Evolutionary conservation across 2,329 filamentous ascomycete genomes (phyloP).

Genomic region (Fusarium fracticaudum): DNA sequence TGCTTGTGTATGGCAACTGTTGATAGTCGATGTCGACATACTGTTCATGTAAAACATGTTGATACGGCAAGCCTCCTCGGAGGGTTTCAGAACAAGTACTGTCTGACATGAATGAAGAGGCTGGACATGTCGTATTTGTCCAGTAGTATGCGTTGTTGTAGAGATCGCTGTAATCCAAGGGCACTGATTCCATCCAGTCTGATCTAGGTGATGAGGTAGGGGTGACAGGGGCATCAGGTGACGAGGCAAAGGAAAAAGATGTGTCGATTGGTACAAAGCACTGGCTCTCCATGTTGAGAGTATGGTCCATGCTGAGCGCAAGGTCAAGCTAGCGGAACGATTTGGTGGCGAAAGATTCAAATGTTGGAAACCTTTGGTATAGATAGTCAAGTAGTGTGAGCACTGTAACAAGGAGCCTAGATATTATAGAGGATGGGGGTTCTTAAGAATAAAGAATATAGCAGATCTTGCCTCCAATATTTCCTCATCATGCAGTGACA

Average conservation of each 20-base stretch:
- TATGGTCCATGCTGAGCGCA: not conserved
- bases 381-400: too few species aligned
- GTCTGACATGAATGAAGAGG: not conserved
- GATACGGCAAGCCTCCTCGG: not conserved
- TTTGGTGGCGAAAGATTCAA: too few species aligned
- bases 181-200: not conserved
- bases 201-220: not conserved
- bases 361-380: not conserved
- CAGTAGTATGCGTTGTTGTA: not conserved
- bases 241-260: not conserved
- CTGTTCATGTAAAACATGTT: not conserved
- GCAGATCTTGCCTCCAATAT: not conserved
- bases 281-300: not conserved
- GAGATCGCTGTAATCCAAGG: not conserved
- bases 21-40: not conserved
- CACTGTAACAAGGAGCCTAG: not conserved
- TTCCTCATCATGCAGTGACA: not conserved
- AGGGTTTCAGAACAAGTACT: not conserved
- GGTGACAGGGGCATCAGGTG: not conserved
- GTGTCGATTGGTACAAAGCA: not conserved
- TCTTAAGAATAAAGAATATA: not conserved
- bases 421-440: not conserved
- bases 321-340: not conserved
- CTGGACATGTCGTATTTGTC: not conserved
- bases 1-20: not conserved